A percentile compares a stretch with the other conserved stretches of the same genome.
Conservation (phyloP, 371 early-diverging fungal genomes). For the Apophysomyces ossiformis region DNA sequence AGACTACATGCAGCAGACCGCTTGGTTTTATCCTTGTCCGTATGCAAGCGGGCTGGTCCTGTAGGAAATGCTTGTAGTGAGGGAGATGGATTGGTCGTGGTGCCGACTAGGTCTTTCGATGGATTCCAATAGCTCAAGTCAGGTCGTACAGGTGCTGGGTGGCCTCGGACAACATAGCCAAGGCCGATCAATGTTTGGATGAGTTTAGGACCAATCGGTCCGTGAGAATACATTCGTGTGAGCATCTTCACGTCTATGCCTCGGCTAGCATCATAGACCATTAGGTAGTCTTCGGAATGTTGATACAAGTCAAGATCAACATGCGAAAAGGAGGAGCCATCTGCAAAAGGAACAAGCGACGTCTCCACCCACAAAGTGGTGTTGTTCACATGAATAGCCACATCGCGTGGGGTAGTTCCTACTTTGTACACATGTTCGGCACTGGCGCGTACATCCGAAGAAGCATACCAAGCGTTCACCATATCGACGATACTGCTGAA, state of each 20-base stretch:
- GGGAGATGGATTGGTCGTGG: constrained; percentile 36
- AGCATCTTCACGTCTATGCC: constrained; percentile 24
- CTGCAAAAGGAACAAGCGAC: constrained; percentile 34
- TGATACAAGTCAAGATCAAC: constrained; percentile 34
- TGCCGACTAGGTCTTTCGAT: constrained; percentile 25
- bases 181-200: constrained; percentile 35
- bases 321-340: constrained; percentile 50
- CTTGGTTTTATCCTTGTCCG: neutral
- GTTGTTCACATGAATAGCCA: constrained; percentile 15
- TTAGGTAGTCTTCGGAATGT: constrained; percentile 39
- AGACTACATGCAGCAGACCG: neutral
- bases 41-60: constrained; percentile 31
- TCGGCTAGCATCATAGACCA: constrained; percentile 38
- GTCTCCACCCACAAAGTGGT: constrained; percentile 36
- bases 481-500: constrained; percentile 36
- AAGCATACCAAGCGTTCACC: constrained; percentile 38
- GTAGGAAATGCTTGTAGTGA: constrained; percentile 20
- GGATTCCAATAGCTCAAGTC: constrained; percentile 36
- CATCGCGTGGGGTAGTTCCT: constrained; percentile 17
- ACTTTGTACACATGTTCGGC: constrained; percentile 26
- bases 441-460: constrained; percentile 10
- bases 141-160: constrained; percentile 22
- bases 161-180: constrained; percentile 40
- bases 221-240: constrained; percentile 19
- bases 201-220: constrained; percentile 53